A percentile compares a stretch with the other conserved stretches of the same genome.
These are phyloP conservation scores for Amylocarpus encephaloides DNA, from an alignment of 2,329 filamentous ascomycete species.

Conservation along the genomic window DNA sequence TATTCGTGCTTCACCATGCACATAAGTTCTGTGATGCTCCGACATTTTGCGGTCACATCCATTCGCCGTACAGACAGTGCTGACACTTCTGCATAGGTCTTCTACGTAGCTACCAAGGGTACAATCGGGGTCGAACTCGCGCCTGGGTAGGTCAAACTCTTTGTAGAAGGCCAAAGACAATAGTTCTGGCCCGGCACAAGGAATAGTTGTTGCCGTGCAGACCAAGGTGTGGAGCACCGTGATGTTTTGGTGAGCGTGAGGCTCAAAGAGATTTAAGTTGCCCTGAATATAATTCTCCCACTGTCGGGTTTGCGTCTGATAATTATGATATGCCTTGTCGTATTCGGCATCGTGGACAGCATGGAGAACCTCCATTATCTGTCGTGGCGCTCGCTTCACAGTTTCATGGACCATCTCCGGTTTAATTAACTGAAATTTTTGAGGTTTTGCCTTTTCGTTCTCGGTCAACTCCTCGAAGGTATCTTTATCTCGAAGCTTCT, in stretches of 20 bases:
- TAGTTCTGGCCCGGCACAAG: conserved; percentile 86
- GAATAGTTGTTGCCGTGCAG: conserved; percentile 87
- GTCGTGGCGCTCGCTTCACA: conserved; percentile 70
- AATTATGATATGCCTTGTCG: conserved; percentile 88
- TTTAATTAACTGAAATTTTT: conserved; percentile 83
- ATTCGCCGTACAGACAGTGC: conserved; percentile 72
- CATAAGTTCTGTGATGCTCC: conserved; percentile 93
- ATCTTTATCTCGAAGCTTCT: conserved; percentile 73
- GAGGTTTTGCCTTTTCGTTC: conserved; percentile 56
- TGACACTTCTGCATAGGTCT: conserved; percentile 71
- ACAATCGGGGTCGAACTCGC: conserved; percentile 72
- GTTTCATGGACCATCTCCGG: conserved; percentile 92
- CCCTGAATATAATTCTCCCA: conserved; percentile 95
- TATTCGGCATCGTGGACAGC: conserved; percentile 96
- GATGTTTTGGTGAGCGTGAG: conserved; percentile 93
- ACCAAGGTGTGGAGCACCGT: conserved; percentile 90
- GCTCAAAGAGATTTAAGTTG: conserved; percentile 85
- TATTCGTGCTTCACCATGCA: conserved; percentile 90
- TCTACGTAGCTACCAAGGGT: conserved; percentile 94
- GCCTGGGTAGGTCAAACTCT: conserved; percentile 62
- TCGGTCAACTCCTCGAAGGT: conserved; percentile 48
- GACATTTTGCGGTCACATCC: conserved; percentile 84
- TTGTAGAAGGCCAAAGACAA: conserved; percentile 90
- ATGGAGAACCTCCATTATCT: conserved; percentile 88
- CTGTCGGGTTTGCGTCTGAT: conserved; percentile 86